Base-by-base conservation (phyloP, 306 rosid species). In the Vigna hirtella region DNA sequence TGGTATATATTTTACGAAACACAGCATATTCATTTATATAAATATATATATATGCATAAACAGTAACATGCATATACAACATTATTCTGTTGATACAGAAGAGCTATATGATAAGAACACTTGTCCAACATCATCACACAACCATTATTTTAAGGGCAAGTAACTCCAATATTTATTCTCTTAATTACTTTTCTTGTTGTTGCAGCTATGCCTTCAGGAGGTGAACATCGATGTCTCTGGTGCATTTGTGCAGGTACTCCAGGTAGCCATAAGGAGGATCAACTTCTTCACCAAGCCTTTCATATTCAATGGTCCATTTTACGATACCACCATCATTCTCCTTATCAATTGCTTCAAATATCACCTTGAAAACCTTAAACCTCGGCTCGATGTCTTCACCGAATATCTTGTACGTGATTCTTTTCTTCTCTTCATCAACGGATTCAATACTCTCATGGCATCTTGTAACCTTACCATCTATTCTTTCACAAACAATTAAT, bases 301-400 rank as follows among this genome's bases (percentile, higher is more conserved):
- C 85, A 73, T 73, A 85, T 49, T 81, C 85, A 53, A 72, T 0
- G 6, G 32, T 52, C 85, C 85, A 77, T 53, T 77, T 81, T 6
- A 40, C 40, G 66, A 28, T 4, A 11, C 47, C 66, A 48, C 15
- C 15, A 0, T 5, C 64, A 18, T 14, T 5, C 4, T 74, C 62
- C 62, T 20, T 56, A 10, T 10, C 34, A 56, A 22, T 22, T 0
- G 7, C 62, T 20, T 56, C 15, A 20, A 56, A 22, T 11, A 56
- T 56, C 16, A 18, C 0, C 1, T 40, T 72, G 0, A 79, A 42
- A 14, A 0, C 0, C 66, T 79, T 79, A 22, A 36, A 56, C 1
- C 22, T 2, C 1, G 11, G 16, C 14, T 59, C 66, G 2, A 59
- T 28, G 1, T 59, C 66, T 59, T 9, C 66, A 59, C 9, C 18